These are phyloP conservation scores for Plenodomus tracheiphilus DNA, from an alignment of 2,329 filamentous ascomycete species.

Conservation along the genomic window DNA sequence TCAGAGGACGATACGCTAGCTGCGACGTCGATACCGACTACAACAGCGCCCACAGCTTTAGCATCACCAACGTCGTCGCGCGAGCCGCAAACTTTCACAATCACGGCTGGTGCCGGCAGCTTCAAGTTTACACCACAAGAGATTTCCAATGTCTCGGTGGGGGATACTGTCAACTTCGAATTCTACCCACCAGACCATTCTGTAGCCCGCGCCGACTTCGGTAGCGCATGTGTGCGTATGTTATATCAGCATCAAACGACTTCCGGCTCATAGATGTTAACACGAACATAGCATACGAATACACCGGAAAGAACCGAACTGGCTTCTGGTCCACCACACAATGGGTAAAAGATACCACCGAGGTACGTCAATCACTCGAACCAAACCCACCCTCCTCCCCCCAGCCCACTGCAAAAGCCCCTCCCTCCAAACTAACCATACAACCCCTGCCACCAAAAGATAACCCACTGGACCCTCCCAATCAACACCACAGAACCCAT, in stretches of 20 bases:
- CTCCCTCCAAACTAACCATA: no score
- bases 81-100: conserved; percentile 31
- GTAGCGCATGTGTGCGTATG: conserved; percentile 44
- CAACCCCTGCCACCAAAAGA: no score
- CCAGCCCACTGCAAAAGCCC: no score
- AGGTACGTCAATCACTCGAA: conserved; percentile 27
- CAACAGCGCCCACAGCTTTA: neutral
- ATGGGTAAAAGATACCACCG: conserved; percentile 23
- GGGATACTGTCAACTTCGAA: conserved; percentile 43
- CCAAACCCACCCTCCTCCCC: no score
- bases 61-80: conserved; percentile 19
- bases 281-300: conserved; percentile 19
- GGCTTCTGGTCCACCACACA: conserved; percentile 41
- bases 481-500: conserved; percentile 43
- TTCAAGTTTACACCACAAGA: conserved; percentile 44
- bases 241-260: conserved; percentile 4
- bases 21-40: neutral
- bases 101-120: conserved; percentile 43
- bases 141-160: conserved; percentile 40
- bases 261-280: neutral
- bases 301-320: conserved; percentile 27
- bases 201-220: conserved; percentile 47
- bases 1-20: neutral
- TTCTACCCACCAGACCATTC: conserved; percentile 51
- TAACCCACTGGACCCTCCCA: conserved; percentile 36